Evolutionary conservation across 306 rosid species (phyloP), one percentile per base, ranked within the genome.

Genomic region (Lagenaria siceraria): DNA sequence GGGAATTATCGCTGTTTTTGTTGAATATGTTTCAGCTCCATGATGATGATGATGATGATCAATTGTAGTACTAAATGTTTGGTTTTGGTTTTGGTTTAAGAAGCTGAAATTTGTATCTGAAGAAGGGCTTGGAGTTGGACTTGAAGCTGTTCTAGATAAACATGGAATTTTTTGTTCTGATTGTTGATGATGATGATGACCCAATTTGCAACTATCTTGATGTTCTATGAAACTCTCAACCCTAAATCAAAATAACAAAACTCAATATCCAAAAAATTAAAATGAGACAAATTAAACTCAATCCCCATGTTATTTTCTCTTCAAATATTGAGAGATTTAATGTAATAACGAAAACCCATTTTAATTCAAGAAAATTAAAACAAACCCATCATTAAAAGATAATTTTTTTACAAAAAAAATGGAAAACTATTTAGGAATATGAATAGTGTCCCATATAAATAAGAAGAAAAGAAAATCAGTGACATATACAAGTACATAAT

Each of bases 221-320:
- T 96, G 99, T 75, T 96, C 99, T 48, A 96, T 96, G 84, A 96
- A 96, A 78, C 99, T 96, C 88, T 96, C 99, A 66, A 96, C 99
- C 90, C 99, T 96, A 81, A 7, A 25, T 4, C 22, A 19, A 36
- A 52, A 74, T 10, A 14, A 27, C 19, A 35, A 24, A 24, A 49
- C 6, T 10, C 4, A 56, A 55, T 13, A 69, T 68, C 54, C 42
- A 71, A 71, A 71, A n/a, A n/a, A n/a, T n/a, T n/a, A n/a, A n/a
- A 24, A 10, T 6, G 1, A 22, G 22, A 42, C n/a, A 42, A 70
- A 70, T 70, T 19, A 71, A 22, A 71, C 22, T 6, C 1, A 17
- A 69, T n/a, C 53, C 36, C 13, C 14, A 29, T n/a, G 7, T 64
- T 33, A 10, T 63, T 63, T 31, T 58, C 25, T 63, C 46, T 62